These are phyloP conservation scores for Phragmites australis DNA, from an alignment of 176 grass and related monocot species.

Conservation along the genomic window DNA sequence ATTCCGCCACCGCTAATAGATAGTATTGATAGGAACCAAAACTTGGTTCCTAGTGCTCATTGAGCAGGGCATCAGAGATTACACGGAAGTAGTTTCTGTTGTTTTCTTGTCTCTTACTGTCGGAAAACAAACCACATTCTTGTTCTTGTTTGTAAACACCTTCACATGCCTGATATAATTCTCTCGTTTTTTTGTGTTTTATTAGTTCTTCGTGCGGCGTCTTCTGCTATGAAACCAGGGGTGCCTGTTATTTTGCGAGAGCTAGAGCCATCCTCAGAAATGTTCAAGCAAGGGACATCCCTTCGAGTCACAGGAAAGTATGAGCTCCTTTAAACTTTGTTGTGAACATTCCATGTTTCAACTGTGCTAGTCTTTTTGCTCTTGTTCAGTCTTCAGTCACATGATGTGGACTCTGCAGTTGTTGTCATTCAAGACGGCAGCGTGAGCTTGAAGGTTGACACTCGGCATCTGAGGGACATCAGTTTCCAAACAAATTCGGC, in stretches of 20 bases:
- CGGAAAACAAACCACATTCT: neutral
- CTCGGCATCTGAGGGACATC: conserved; percentile 51
- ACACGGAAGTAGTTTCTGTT: too few species aligned
- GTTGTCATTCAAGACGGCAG: conserved; percentile 50
- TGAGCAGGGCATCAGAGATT: too few species aligned
- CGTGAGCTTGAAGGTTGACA: conserved; percentile 55
- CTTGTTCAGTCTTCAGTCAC: conserved; percentile 63
- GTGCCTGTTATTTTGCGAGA: conserved; percentile 66
- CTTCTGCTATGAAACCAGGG: conserved; percentile 60
- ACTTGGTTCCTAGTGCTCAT: too few species aligned
- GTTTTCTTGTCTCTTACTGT: neutral
- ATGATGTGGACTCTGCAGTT: conserved; percentile 52
- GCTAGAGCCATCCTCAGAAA: conserved; percentile 59
- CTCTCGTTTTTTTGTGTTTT: neutral
- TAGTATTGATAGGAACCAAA: too few species aligned
- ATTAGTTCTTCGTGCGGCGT: neutral
- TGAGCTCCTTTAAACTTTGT: neutral
- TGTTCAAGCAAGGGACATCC: conserved; percentile 72
- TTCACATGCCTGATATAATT: neutral
- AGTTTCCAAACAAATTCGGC: conserved; percentile 46
- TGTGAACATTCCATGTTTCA: conserved; percentile 1
- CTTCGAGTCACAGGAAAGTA: conserved; percentile 79
- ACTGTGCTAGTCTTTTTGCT: conserved; percentile 10
- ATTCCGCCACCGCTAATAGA: too few species aligned
- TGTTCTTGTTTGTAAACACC: neutral